Evolutionary conservation across 2,329 filamentous ascomycete species (phyloP).

Genomic region (Ascochyta clinopodiicola): DNA sequence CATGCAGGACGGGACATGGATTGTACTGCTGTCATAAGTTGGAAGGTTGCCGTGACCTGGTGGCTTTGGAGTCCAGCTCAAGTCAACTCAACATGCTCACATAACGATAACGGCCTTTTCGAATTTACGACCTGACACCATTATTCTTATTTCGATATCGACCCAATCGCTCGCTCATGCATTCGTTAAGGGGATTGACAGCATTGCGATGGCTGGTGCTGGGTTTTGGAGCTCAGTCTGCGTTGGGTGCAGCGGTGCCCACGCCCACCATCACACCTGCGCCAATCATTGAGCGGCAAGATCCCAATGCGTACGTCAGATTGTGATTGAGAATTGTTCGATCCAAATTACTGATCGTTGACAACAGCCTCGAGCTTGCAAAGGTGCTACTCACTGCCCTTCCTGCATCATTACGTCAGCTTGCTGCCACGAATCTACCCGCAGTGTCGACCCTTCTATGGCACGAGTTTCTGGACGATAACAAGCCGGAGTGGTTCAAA

Average conservation of each 20-base stretch:
- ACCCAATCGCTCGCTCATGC: slow-evolving; percentile 24
- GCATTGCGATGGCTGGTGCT: slow-evolving; percentile 18
- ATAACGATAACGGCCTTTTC: slow-evolving; percentile 18
- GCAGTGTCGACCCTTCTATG: slow-evolving; percentile 45
- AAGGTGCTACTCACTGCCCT: slow-evolving; percentile 45
- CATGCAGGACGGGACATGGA: slow-evolving; percentile 22
- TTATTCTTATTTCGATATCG: slow-evolving; percentile 11
- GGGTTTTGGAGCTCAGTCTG: slow-evolving; percentile 18
- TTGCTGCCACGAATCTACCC: slow-evolving; percentile 46
- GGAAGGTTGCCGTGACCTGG: slow-evolving; percentile 15
- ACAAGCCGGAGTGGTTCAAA: slow-evolving; percentile 43
- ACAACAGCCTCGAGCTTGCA: slow-evolving; percentile 41
- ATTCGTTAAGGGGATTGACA: slow-evolving; percentile 30
- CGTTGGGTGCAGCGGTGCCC: slow-evolving; percentile 20
- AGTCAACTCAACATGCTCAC: slow-evolving; percentile 21
- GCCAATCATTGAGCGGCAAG: slow-evolving; percentile 32
- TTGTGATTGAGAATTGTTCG: not conserved
- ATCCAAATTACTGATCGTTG: slow-evolving; percentile 13
- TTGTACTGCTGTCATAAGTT: slow-evolving; percentile 16
- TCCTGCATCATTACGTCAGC: slow-evolving; percentile 42
- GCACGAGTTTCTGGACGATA: slow-evolving; percentile 43
- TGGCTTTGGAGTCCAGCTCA: slow-evolving; percentile 8
- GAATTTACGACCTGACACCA: slow-evolving; percentile 9
- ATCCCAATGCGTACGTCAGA: slow-evolving; percentile 41
- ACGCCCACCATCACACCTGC: slow-evolving; percentile 39